Evolutionary conservation across 495 filamentous ascomycete species (phyloP), one percentile per base, ranked within the genome.

Genomic region (Rhizodiscina lignyota): DNA sequence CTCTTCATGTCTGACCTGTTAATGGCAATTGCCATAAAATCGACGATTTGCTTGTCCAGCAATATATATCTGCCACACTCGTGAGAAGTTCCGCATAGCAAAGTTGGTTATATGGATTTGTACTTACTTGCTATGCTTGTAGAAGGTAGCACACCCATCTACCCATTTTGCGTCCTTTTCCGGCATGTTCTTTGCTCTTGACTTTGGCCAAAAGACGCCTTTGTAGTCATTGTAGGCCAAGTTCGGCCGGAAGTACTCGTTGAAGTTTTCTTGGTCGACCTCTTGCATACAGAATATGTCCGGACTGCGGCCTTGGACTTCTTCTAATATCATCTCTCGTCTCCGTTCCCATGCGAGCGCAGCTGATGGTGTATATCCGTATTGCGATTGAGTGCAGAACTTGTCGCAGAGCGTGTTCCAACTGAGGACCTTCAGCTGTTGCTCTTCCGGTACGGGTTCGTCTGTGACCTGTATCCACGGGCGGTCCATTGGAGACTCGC

Each of bases 381-480:
- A 96, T 45, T 80, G 70, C 4, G 64, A 62, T 34, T 65, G 65
- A 0, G 87, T 94, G 10, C 85, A 84, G 40, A 81, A 85, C 51
- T 81, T 79, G 53, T 94, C 85, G 55, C 86, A 94, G 3, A 97
- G 68, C 20, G 79, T 92, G 54, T 97, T 97, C 70, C 83, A 94
- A 19, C 83, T 89, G 32, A 94, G 56, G 10, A 89, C 74, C 30
- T 79, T 78, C 44, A 94, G 68, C 29, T 65, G 74, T 35, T 77
- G 70, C 18, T 64, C 43, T n/a, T 50, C 46, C 29, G 38, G 41
- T 32, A 49, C 57, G 16, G 59, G 48, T 11, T 64, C 63, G 15
- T 79, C 74, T 42, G 79, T 74, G 11, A 80, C 55, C 30, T 75
- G 63, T 24, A 77, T 63, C 74, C 74, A 80, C 40, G 77, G 72